These are phyloP conservation scores for Anastatica hierochuntica DNA, from an alignment of 345 rosid genomes.

Conservation along the genomic window DNA sequence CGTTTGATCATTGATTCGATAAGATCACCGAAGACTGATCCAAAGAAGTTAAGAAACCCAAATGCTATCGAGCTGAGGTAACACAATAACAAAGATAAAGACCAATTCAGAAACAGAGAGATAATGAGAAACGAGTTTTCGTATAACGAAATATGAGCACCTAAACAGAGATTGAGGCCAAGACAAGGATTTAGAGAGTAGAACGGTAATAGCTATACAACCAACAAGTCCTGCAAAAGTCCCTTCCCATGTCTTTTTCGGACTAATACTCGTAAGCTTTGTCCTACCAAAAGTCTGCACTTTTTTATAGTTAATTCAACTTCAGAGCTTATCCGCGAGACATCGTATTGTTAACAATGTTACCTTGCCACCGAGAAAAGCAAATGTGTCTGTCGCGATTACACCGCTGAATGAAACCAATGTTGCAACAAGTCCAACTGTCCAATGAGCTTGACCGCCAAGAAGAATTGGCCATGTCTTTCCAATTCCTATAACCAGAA, in stretches of 20 bases:
- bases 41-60: constrained; percentile 76
- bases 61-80: constrained; percentile 63
- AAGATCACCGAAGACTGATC: constrained; percentile 89
- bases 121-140: not conserved
- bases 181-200: constrained; percentile 46
- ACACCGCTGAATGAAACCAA: constrained; percentile 72
- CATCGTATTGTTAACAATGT: not conserved
- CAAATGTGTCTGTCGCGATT: constrained; percentile 86
- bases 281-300: constrained; percentile 82
- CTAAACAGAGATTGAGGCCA: constrained; percentile 82
- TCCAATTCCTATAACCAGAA: constrained; percentile 37
- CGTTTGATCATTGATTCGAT: constrained; percentile 95
- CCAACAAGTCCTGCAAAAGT: constrained; percentile 71
- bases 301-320: not conserved
- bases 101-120: constrained; percentile 1
- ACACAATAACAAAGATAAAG: not conserved
- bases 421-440: constrained; percentile 89
- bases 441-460: constrained; percentile 93
- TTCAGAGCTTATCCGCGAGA: not conserved
- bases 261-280: constrained; percentile 70
- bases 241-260: constrained; percentile 97
- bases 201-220: constrained; percentile 52
- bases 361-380: constrained; percentile 93
- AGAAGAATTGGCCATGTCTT: constrained; percentile 69
- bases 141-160: constrained; percentile 30